Evolutionary conservation across 768 basidiomycete genomes (phyloP).

Genomic region (Panaeolus papilionaceus): DNA sequence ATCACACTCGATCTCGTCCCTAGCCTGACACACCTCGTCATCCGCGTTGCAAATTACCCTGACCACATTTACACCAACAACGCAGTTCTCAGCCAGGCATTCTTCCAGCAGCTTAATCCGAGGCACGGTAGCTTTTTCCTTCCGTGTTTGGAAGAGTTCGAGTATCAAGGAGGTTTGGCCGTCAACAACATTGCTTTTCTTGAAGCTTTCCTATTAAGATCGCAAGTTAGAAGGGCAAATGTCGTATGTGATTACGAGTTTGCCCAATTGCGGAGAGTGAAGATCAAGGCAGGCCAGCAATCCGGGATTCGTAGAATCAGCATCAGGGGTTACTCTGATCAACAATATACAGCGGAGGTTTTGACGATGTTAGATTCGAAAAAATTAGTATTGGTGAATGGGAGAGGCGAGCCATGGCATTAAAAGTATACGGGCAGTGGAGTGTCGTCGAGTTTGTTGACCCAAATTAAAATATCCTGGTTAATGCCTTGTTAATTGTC

Average conservation of each 20-base stretch:
- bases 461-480: not conserved
- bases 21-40: constrained; percentile 6
- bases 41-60: not conserved
- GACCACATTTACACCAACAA: not conserved
- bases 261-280: not conserved
- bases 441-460: not conserved
- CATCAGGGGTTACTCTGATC: not conserved
- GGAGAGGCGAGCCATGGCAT: not conserved
- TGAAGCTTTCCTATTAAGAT: not conserved
- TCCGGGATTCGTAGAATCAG: not conserved
- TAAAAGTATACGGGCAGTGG: not conserved
- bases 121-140: not conserved
- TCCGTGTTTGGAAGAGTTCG: not conserved
- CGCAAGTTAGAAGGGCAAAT: not conserved
- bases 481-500: not conserved
- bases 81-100: not conserved
- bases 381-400: not conserved
- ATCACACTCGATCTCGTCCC: not conserved
- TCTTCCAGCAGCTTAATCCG: not conserved
- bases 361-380: not conserved
- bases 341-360: not conserved
- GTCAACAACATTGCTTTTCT: not conserved
- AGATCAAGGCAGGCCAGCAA: not conserved
- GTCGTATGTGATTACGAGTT: not conserved
- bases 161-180: not conserved